Conservation (phyloP, 2,329 filamentous ascomycete genomes). For the Aspergillus quadricinctus region DNA sequence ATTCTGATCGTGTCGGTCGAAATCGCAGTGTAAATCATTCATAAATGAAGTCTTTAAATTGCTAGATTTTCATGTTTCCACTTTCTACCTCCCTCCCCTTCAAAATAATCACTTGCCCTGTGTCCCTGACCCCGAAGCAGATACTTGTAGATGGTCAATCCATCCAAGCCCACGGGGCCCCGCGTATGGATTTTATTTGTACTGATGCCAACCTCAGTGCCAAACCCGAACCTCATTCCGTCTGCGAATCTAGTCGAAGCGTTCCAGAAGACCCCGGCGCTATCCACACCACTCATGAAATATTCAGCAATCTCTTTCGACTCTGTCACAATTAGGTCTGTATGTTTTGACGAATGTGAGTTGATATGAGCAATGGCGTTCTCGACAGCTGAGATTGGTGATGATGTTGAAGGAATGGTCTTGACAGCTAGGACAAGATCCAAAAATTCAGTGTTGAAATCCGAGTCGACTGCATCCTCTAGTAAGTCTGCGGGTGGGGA, state of each 20-base stretch:
- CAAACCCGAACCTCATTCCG: constrained; percentile 95
- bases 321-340: constrained; percentile 80
- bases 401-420: constrained; percentile 52
- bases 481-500: constrained; percentile 47
- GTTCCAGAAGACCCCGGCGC: constrained; percentile 95
- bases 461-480: constrained; percentile 61
- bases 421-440: constrained; percentile 80
- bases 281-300: constrained; percentile 84
- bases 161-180: constrained; percentile 89
- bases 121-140: constrained; percentile 81
- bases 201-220: constrained; percentile 95
- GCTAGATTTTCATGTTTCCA: constrained; percentile 54
- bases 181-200: constrained; percentile 97
- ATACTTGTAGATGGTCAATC: constrained; percentile 97
- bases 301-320: constrained; percentile 64
- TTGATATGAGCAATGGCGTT: constrained; percentile 87
- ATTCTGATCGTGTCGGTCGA: constrained; percentile 1
- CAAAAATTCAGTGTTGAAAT: constrained; percentile 88
- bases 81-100: constrained; percentile 48
- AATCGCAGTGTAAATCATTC: not conserved
- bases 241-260: constrained; percentile 91
- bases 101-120: constrained; percentile 66
- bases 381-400: constrained; percentile 46
- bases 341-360: constrained; percentile 85
- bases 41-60: not conserved